Evolutionary conservation across 768 basidiomycete species (phyloP), one percentile per base, ranked within the genome.

Genomic region (Piloderma croceum): DNA sequence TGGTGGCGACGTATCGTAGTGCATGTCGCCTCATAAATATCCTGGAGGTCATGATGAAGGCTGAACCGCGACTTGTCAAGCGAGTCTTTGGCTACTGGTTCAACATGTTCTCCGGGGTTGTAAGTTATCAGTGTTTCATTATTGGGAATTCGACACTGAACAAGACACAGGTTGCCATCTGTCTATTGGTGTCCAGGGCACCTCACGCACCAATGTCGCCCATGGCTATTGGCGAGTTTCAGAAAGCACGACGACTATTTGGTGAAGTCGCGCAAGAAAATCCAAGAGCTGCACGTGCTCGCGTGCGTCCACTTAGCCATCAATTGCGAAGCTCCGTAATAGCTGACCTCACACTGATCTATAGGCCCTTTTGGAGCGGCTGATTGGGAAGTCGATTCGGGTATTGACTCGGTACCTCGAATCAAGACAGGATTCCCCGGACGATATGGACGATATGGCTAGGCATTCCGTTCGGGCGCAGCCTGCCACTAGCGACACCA

Each of bases 81-180:
- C 71, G 84, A 22, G 81, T 83, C 48, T 69, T 82, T 58, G 74
- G 77, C 54, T 77, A 83, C 50, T 88, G 84, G 83, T 79, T 81
- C 43, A 83, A 86, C 51, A 68, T 75, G 15, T 83, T 83, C 55
- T 83, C 83, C 32, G 79, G 79, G 6, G 78, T 78, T 43, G 83
- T 83, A 55, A 60, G 80, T 67, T 31, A 45, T 32, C 31, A 15
- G n/a, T 5, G 4, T 31, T 34, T 22, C 11, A 38, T 24, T 18
- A 11, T 7, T n/a, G 35, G 31, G 15, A 34, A 22, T 43, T 22
- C 42, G 25, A 24, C 13, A 19, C 40, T 29, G 7, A 20, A 29
- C 3, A 27, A 39, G 24, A 6, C 6, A 4, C 34, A 79, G 80
- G 75, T 82, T 42, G 81, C 81, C 0, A 57, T 86, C 21, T 79